Percentiles rank a stretch among this genome's conserved stretches.
phyloP scores from a whole-genome alignment of 345 rosid species.

The Pugionium dolabratum region DNA sequence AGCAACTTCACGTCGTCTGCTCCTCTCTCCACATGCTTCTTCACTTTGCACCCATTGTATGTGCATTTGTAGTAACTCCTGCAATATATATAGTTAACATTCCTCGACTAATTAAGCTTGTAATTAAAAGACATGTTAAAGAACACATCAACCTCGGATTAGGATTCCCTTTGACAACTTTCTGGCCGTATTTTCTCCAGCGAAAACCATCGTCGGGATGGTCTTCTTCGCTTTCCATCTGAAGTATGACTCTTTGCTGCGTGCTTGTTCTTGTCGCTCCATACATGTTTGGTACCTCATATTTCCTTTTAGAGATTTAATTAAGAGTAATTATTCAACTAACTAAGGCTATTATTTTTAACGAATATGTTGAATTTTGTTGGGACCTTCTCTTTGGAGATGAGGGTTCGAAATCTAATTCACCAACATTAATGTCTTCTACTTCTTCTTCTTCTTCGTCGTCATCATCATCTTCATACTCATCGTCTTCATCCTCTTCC shows the following conservation, averaged over 20 bases:
- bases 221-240: constrained; percentile 25
- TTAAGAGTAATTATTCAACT: too few species aligned
- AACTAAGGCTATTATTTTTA: too few species aligned
- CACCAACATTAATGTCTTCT: background rate
- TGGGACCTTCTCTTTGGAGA: constrained; percentile 27
- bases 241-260: constrained; percentile 19
- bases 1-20: constrained; percentile 15
- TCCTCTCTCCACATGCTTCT: constrained; percentile 42
- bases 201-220: constrained; percentile 30
- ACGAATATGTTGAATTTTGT: background rate
- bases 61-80: constrained; percentile 41
- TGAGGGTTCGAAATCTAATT: background rate
- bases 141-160: constrained; percentile 33
- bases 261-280: constrained; percentile 23
- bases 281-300: constrained; percentile 18
- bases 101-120: too few species aligned
- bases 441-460: background rate
- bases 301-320: background rate
- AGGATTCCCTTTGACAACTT: constrained; percentile 35
- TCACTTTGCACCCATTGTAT: constrained; percentile 15
- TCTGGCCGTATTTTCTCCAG: constrained; percentile 41
- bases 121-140: background rate
- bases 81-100: background rate
- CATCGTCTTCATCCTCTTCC: background rate
- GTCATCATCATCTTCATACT: background rate